These are phyloP conservation scores for Monosporascus sp. DNA, from an alignment of 2,329 filamentous ascomycete species.

Conservation along the genomic window DNA sequence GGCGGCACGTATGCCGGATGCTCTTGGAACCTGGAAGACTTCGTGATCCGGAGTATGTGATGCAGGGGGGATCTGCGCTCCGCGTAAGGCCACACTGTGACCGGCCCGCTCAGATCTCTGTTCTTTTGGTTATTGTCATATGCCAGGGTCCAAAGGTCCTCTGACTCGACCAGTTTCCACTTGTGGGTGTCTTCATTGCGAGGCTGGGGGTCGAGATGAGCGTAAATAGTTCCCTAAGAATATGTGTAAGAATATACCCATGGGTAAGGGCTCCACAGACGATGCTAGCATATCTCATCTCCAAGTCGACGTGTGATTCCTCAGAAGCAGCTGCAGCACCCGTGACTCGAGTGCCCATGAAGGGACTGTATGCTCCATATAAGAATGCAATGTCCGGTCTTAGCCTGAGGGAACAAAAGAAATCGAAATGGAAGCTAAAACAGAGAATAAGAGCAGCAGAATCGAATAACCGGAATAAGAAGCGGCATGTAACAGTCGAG, in stretches of 20 bases:
- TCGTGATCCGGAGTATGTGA: constrained; percentile 3
- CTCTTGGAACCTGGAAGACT: constrained; percentile 7
- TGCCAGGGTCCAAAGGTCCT: constrained; percentile 16
- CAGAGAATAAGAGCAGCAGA: background rate
- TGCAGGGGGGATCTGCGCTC: constrained; percentile 5
- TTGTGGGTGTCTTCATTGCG: constrained; percentile 23
- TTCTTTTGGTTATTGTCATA: constrained; percentile 36
- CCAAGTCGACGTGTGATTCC: no score
- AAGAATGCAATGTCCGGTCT: background rate
- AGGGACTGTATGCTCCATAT: no score
- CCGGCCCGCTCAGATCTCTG: constrained; percentile 44
- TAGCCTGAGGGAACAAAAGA: background rate
- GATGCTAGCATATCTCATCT: no score
- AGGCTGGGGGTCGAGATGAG: constrained; percentile 2
- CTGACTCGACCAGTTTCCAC: constrained; percentile 21
- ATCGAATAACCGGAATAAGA: no score
- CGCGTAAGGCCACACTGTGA: constrained; percentile 6
- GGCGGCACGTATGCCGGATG: constrained; percentile 8
- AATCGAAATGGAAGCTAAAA: background rate
- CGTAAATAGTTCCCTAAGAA: no score
- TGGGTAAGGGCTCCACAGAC: no score
- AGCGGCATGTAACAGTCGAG: no score
- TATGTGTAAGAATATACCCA: no score
- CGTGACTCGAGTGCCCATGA: no score
- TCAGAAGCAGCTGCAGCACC: no score